phyloP scores from a whole-genome alignment of 2,329 filamentous ascomycete species.

The Teratosphaeria nubilosa region DNA sequence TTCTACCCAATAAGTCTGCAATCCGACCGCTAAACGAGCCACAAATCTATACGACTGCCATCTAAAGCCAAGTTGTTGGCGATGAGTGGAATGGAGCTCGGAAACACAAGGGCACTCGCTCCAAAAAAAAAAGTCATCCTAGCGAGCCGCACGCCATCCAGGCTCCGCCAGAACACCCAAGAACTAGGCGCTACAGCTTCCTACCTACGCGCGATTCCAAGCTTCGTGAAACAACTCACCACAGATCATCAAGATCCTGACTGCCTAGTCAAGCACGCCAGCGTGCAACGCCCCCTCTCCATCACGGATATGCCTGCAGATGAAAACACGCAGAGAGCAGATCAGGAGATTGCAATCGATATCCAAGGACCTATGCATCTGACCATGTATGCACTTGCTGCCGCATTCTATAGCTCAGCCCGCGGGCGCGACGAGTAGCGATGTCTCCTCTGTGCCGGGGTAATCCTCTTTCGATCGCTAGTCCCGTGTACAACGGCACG shows the following conservation, averaged over 20 bases:
- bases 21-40: no score
- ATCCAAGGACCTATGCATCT: slow-evolving; percentile 50
- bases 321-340: slow-evolving; percentile 41
- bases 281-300: slow-evolving; percentile 46
- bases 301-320: slow-evolving; percentile 27
- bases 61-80: no score
- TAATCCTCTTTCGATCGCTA: slow-evolving; percentile 45
- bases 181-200: no score
- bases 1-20: no score
- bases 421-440: slow-evolving; percentile 40
- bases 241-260: slow-evolving; percentile 45
- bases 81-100: no score
- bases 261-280: slow-evolving; percentile 51
- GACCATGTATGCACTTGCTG: slow-evolving; percentile 37
- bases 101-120: no score
- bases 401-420: slow-evolving; percentile 39
- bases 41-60: no score
- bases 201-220: slow-evolving; percentile 27
- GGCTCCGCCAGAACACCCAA: no score
- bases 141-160: slow-evolving; percentile 24
- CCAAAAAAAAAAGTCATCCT: slow-evolving; percentile 47
- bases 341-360: slow-evolving; percentile 50
- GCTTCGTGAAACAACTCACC: slow-evolving; percentile 37
- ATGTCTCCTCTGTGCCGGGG: slow-evolving; percentile 45
- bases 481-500: slow-evolving; percentile 47